Percentiles rank a stretch among this genome's conserved stretches.
These are phyloP conservation scores for Beta corolliflora DNA, from an alignment of 179 eudicot genomes.

Conservation along the genomic window DNA sequence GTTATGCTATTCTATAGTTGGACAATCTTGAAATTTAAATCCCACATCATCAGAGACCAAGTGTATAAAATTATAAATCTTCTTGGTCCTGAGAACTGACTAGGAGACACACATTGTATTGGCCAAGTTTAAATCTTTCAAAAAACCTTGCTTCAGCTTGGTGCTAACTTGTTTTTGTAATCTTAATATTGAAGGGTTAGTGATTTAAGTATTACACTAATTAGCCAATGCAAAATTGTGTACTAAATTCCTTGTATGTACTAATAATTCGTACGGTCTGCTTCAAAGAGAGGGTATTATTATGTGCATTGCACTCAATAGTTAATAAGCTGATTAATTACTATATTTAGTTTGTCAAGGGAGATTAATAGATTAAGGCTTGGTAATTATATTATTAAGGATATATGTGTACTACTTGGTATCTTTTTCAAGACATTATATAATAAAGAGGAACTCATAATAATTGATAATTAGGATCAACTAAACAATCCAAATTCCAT, in stretches of 20 bases:
- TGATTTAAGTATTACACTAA: not conserved
- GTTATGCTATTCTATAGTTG: slow-evolving; percentile 32
- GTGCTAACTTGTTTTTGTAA: slow-evolving; percentile 9
- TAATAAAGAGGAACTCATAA: not conserved
- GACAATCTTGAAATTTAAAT: slow-evolving; percentile 19
- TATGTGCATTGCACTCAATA: slow-evolving; percentile 5
- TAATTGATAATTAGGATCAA: not conserved
- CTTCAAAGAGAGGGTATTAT: not conserved
- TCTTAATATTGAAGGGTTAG: slow-evolving; percentile 6
- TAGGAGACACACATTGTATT: slow-evolving; percentile 19
- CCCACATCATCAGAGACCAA: slow-evolving; percentile 8
- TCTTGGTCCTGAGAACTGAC: slow-evolving; percentile 9
- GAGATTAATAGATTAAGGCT: not conserved
- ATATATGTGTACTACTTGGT: not conserved
- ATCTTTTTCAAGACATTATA: not conserved
- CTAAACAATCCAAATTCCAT: no score
- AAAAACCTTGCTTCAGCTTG: not conserved
- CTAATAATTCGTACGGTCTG: slow-evolving; percentile 19
- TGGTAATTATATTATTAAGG: not conserved
- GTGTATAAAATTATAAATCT: not conserved
- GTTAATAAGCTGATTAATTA: not conserved
- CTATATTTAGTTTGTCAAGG: not conserved
- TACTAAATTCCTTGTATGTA: slow-evolving; percentile 27
- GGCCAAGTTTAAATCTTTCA: slow-evolving; percentile 21
- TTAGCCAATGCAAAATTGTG: not conserved